phyloP scores from a whole-genome alignment of 768 basidiomycete genomes.

The Boletus rubropictus region DNA sequence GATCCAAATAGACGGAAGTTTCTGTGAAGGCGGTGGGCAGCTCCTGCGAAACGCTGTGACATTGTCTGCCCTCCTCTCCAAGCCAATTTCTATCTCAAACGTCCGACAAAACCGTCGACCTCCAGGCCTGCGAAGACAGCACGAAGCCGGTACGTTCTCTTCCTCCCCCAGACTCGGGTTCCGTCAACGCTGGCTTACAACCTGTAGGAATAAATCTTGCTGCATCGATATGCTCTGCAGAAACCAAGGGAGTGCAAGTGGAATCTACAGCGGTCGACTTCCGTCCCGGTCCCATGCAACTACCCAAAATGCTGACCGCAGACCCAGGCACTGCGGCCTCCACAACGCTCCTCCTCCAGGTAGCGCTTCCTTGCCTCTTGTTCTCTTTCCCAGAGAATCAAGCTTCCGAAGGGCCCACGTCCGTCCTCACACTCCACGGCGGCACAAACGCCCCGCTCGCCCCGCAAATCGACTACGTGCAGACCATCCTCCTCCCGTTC shows the following conservation, averaged over 20 bases:
- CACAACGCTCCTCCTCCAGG: constrained; percentile 64
- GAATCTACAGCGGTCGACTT: constrained; percentile 54
- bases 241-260: constrained; percentile 48
- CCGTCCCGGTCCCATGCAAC: constrained; percentile 41
- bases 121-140: constrained; percentile 68
- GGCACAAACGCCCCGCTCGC: constrained; percentile 70
- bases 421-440: constrained; percentile 53
- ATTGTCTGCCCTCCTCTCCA: constrained; percentile 59
- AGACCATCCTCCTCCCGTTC: constrained; percentile 65
- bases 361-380: constrained; percentile 62
- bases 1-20: constrained; percentile 39
- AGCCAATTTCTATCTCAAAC: constrained; percentile 53
- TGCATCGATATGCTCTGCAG: constrained; percentile 52
- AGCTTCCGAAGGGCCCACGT: constrained; percentile 20
- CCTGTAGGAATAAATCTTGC: constrained; percentile 58
- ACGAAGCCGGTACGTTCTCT: constrained; percentile 49
- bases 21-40: constrained; percentile 60
- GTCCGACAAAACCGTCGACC: constrained; percentile 53
- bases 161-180: background rate
- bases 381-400: constrained; percentile 36
- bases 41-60: constrained; percentile 65
- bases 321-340: constrained; percentile 63
- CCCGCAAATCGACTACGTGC: constrained; percentile 72
- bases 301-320: constrained; percentile 38
- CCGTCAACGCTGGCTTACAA: too few species aligned